Percentiles rank a stretch among this genome's conserved stretches.
These are phyloP conservation scores for Eucalyptus camaldulensis DNA, from an alignment of 345 rosid species.

Conservation along the genomic window DNA sequence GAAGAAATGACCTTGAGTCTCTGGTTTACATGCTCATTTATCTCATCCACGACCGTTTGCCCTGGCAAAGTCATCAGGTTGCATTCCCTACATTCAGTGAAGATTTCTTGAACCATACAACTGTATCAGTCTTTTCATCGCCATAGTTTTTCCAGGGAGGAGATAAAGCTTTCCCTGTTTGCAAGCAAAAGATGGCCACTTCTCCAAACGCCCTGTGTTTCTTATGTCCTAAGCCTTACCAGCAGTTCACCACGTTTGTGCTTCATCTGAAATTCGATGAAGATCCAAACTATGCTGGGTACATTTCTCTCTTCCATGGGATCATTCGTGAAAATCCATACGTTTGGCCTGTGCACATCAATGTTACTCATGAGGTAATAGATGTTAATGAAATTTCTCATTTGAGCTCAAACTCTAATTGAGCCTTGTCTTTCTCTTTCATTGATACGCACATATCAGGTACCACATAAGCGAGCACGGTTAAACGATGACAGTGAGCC, in stretches of 20 bases:
- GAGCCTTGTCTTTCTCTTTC: background rate
- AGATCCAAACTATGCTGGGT: background rate
- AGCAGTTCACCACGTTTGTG: background rate
- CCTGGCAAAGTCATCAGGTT: constrained; percentile 3
- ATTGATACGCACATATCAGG: background rate
- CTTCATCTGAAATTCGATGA: background rate
- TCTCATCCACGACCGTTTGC: background rate
- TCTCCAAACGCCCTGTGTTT: background rate
- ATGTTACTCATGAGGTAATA: background rate
- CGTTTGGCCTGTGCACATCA: background rate
- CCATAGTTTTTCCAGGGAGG: background rate
- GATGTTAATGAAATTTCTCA: background rate
- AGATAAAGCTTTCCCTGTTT: background rate
- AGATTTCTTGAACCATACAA: background rate
- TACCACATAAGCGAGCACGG: background rate
- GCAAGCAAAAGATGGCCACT: background rate
- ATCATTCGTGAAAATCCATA: background rate
- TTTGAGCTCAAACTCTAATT: background rate
- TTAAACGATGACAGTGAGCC: background rate
- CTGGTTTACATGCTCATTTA: background rate
- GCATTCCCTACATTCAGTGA: background rate
- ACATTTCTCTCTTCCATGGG: background rate
- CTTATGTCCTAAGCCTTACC: background rate
- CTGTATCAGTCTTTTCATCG: background rate
- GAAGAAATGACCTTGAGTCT: constrained; percentile 1